Conservation (phyloP, 495 filamentous ascomycete species). For the Aspergillus taichungensis region DNA sequence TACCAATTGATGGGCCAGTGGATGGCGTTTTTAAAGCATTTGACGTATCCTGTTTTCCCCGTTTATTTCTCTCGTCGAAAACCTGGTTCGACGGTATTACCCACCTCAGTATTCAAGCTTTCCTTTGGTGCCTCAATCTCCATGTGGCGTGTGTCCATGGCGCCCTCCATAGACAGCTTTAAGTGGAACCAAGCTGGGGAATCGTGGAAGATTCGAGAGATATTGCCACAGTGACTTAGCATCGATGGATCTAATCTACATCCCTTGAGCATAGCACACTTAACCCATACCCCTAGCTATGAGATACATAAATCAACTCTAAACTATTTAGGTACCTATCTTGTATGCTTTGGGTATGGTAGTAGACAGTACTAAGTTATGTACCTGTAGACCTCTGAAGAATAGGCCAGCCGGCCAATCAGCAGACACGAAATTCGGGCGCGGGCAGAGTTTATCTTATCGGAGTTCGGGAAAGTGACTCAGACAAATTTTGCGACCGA, state of each 20-base stretch:
- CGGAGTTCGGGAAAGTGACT: constrained; percentile 28
- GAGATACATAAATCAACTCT: too few relatives aligned
- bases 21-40: constrained; percentile 6
- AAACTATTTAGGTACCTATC: too few relatives aligned
- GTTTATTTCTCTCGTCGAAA: neutral
- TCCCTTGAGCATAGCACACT: too few relatives aligned
- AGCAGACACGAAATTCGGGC: neutral
- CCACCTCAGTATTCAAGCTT: neutral
- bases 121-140: neutral
- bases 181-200: too few relatives aligned
- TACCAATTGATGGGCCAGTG: constrained; percentile 3
- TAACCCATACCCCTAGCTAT: too few relatives aligned
- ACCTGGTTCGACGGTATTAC: too few relatives aligned
- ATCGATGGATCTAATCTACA: too few relatives aligned
- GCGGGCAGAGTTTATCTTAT: constrained; percentile 33
- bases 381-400: neutral
- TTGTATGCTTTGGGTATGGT: too few relatives aligned
- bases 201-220: too few relatives aligned
- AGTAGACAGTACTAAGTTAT: neutral
- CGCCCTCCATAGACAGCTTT: too few relatives aligned
- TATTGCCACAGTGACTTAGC: too few relatives aligned
- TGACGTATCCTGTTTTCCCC: constrained; percentile 8
- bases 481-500: constrained; percentile 28
- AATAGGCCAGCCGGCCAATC: constrained; percentile 5
- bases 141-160: too few relatives aligned